Base-by-base conservation (phyloP, 768 basidiomycete species). In the Mycena crocata region DNA sequence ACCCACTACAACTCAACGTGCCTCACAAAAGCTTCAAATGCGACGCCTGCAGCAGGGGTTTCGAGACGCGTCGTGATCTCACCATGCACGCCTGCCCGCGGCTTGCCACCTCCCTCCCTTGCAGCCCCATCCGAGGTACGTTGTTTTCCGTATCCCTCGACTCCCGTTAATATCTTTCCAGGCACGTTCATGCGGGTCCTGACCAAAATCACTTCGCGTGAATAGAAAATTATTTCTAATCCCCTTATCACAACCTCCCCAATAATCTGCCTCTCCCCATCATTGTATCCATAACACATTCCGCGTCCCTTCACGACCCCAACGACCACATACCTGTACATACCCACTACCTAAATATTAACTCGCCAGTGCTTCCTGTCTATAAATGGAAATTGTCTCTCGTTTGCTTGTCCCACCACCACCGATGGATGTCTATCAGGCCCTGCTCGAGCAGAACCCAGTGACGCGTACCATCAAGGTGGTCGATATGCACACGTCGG, bases 401-500 rank as follows among this genome's bases (percentile, higher is more conserved):
- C 45, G 28, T 31, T 48, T 49, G 44, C 21, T 57, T 52, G 21
- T 42, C 40, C 23, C 50, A 35, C 57, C 37, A 52, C 49, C 48
- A n/a, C n/a, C n/a, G n/a, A 72, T 73, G 72, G 70, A 73, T 64
- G 62, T 68, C 32, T 68, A 72, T 42, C 31, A 67, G 17, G 56
- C 44, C 19, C 26, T 72, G 0, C 66, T 64, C 35, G 46, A 57
- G 37, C 51, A 58, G n/a, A 64, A 64, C 31, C 57, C 64, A 19
- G 64, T 49, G 19, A 67, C 70, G 23, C 65, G 48, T 2, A 67
- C 69, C 7, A 77, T 80, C 68, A 74, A 73, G 57, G 73, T 76
- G 26, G 69, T 80, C n/a, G 80, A 80, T 39, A 80, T 81, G 78
- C 80, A 81, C 68, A 81, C 80, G 1, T 74, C 75, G 17, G 80